Percentiles rank a stretch among this genome's conserved stretches.
Conservation (phyloP, 352 stramenopile species). For the Globisporangium nodosum region DNA sequence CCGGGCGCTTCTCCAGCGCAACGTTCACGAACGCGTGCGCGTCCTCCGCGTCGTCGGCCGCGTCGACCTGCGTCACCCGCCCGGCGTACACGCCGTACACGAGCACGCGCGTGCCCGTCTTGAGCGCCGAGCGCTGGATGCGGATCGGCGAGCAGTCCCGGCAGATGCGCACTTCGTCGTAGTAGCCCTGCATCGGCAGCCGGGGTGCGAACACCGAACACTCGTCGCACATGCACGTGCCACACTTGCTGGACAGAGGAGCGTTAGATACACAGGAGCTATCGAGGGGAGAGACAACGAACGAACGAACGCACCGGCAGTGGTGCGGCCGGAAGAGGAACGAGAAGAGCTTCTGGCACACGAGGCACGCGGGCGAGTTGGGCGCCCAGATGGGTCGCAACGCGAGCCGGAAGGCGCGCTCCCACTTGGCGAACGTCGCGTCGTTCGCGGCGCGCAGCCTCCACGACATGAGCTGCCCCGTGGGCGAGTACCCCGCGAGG, state of each 20-base stretch:
- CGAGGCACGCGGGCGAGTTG: slow-evolving; percentile 65
- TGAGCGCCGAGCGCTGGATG: slow-evolving; percentile 61
- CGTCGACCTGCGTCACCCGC: slow-evolving; percentile 56
- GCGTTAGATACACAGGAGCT: slow-evolving; percentile 1
- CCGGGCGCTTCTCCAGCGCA: slow-evolving; percentile 29
- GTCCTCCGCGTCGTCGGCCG: slow-evolving; percentile 49
- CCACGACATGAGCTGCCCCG: slow-evolving; percentile 73
- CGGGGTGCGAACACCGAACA: slow-evolving; percentile 74
- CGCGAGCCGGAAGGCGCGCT: slow-evolving; percentile 71
- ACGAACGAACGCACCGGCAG: slow-evolving; percentile 37
- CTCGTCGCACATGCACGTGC: slow-evolving; percentile 81
- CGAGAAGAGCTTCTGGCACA: slow-evolving; percentile 70
- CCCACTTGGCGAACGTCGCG: slow-evolving; percentile 72
- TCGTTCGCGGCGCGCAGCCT: slow-evolving; percentile 70
- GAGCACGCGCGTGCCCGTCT: slow-evolving; percentile 64
- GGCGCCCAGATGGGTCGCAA: slow-evolving; percentile 76
- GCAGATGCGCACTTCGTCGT: slow-evolving; percentile 78
- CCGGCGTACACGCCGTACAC: slow-evolving; percentile 68
- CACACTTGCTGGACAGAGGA: slow-evolving; percentile 49
- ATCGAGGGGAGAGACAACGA: no score
- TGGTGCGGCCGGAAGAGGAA: slow-evolving; percentile 78
- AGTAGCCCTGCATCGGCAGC: slow-evolving; percentile 79
- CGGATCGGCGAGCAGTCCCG: slow-evolving; percentile 71
- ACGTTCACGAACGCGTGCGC: slow-evolving; percentile 57
- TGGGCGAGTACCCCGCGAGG: slow-evolving; percentile 72